These are phyloP conservation scores for Schoenoplectus triqueter DNA, from an alignment of 202 grass and related monocot species.

Conservation along the genomic window DNA sequence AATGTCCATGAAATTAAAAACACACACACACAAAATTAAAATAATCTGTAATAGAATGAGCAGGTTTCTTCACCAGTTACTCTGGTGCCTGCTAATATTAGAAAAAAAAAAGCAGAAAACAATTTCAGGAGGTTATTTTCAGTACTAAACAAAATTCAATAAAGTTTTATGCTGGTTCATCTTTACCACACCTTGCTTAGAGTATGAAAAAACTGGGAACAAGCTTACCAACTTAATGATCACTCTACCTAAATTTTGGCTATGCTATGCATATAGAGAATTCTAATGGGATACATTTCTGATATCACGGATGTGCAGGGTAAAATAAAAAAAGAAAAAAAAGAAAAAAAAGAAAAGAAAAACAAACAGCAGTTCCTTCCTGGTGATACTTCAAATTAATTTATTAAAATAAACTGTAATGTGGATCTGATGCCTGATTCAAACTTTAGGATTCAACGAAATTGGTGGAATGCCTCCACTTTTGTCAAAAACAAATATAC, in stretches of 20 bases:
- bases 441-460: not conserved
- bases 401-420: not conserved
- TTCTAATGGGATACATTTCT: not conserved
- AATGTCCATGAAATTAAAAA: conserved; percentile 8
- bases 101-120: not conserved
- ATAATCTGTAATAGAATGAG: not conserved
- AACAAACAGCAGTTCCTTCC: not conserved
- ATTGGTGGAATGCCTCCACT: not conserved
- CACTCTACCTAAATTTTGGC: too few relatives aligned
- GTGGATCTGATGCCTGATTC: not conserved
- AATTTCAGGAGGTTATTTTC: conserved; percentile 9
- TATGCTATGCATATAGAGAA: too few relatives aligned
- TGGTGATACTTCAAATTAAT: conserved; percentile 15
- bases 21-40: not conserved
- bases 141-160: conserved; percentile 12
- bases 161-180: not conserved
- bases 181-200: not conserved
- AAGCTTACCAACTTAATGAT: too few relatives aligned
- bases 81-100: conserved; percentile 9
- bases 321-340: not conserved
- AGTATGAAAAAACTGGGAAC: too few relatives aligned
- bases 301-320: too few relatives aligned
- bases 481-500: not conserved
- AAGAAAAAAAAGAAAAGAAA: too few relatives aligned
- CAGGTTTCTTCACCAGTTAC: not conserved